Base-by-base conservation (phyloP, 768 basidiomycete species). In the Boletus vermiculosoides region DNA sequence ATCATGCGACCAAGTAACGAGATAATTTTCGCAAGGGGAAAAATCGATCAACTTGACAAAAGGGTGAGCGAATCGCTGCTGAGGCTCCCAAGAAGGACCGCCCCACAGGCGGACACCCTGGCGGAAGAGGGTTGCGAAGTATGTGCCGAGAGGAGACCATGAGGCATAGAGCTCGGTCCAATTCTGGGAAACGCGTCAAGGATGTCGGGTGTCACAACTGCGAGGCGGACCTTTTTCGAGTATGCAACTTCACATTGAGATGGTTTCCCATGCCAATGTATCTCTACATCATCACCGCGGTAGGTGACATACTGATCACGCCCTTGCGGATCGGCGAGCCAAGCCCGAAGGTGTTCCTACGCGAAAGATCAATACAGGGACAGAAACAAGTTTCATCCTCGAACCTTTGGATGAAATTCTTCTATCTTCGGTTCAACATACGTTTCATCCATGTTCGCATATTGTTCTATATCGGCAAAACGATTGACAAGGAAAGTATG, bases 121-220 rank as follows among this genome's bases (percentile, higher is more conserved):
- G 40, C 93, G 85, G 71, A 98, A 95, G 46, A 98, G 82, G 2
- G 96, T 94, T 39, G 94, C 88, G 59, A 98, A 80, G 69, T 88
- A 92, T n/a, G 95, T 98, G 34, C 97, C 97, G 52, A 89, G 80
- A 20, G 95, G 95, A 22, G 97, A 98, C 97, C 97, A 99, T 31
- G 90, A 88, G 20, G 94, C 87, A 74, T 96, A 99, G 50, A 96
- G 83, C 55, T 98, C 94, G 67, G 92, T 97, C 94, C 97, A 98
- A 70, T 90, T 89, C 92, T 93, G 66, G 4, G 41, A 56, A 62
- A 57, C 30, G 41, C 41, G 60, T 61, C 22, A 68, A 54, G 33
- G 8, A 48, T 48, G 39, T 47, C 51, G 16, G 40, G 39, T 31
- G 23, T 37, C 45, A 39, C 51, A 50, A 40, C 23, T 52, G 39